Evolutionary conservation across 176 grass and related monocot genomes (phyloP), one percentile per base, ranked within the genome.

Genomic region (Alopecurus myosuroides): DNA sequence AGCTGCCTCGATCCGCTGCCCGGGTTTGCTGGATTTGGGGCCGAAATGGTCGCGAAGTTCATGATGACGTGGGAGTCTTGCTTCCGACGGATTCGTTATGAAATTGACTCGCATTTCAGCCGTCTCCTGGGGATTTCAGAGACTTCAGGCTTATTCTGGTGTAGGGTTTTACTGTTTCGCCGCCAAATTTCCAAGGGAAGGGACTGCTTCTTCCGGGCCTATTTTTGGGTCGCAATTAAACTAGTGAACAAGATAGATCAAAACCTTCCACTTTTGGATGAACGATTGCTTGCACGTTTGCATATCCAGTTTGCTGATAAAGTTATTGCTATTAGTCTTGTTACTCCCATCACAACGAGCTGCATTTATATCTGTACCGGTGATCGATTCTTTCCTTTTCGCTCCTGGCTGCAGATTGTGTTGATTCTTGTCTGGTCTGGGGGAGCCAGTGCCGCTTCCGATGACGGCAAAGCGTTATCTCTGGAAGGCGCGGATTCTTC

Each of bases 371-470:
- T 39, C 30, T 7, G 2, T 61, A 48, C 46, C 28, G 6, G 29
- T 12, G 19, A 19, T 67, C 40, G 25, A 81, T 61, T 64, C 15
- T 49, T 52, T 40, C 11, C 6, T 81, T 18, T 42, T 63, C 83
- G 22, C 56, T 71, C 7, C 1, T 81, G 46, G 46, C 63, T 51
- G 56, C 81, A 99, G 97, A 89, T 99, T 88, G 63, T 92, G 52
- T 88, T 99, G n/a, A 83, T 99, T 90, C 86, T 94, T 63, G 13
- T 88, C 60, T 89, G 82, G 11, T 86, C 86, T 33, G 71, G 81
- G 68, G 81, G 64, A 88, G 88, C 70, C 35, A 61, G 58, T 76
- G 91, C 82, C 5, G 58, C 76, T 76, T 84, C 90, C 25, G 73
- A 81, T 22, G 88, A 98, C 8, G 34, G 23, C 61, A 88, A 89